Evolutionary conservation across 2,329 filamentous ascomycete species (phyloP), one percentile per base, ranked within the genome.

Genomic region (Alternaria postmessia): DNA sequence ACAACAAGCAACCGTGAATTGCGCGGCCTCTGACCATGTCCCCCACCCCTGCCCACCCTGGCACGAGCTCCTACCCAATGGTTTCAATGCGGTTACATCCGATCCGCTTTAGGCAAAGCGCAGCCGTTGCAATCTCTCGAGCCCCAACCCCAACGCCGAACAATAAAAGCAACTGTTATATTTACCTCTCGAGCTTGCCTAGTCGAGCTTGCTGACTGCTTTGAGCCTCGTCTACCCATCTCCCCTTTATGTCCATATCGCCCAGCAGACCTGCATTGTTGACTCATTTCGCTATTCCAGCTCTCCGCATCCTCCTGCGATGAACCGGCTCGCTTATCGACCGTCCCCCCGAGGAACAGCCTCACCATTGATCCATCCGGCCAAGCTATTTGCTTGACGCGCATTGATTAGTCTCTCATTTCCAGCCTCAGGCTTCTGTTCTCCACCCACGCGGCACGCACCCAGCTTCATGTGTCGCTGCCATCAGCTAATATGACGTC

Each of bases 361-460:
- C 60, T 64, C 58, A 57, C 57, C 57, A 55, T 55, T 30, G 20
- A 20, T 47, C 54, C 30, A 9, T 36, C 9, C 8, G 14, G 60
- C 64, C 64, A 63, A 66, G 64, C 9, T 36, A 30, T 26, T 62
- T 62, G 24, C 57, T 55, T 38, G 55, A 59, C 44, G 39, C 57
- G 57, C 54, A 58, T 57, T 56, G 41, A 61, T 61, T 65, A 24
- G 22, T 30, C 48, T 55, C 61, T 64, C 62, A 62, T 62, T 57
- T 59, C 62, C 55, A 43, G 26, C 52, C 26, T 44, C 42, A 34
- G 26, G 42, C 38, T 20, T 24, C 39, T n/a, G 44, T 24, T 22
- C 38, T 51, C 39, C 36, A 36, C 28, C 20, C 46, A 32, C 44
- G 38, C 52, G 22, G 48, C 32, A 34, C 52, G 34, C 30, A 44